Evolutionary conservation across 1,139 yeast species (phyloP).

Genomic region (Sugiyamaella sp.): DNA sequence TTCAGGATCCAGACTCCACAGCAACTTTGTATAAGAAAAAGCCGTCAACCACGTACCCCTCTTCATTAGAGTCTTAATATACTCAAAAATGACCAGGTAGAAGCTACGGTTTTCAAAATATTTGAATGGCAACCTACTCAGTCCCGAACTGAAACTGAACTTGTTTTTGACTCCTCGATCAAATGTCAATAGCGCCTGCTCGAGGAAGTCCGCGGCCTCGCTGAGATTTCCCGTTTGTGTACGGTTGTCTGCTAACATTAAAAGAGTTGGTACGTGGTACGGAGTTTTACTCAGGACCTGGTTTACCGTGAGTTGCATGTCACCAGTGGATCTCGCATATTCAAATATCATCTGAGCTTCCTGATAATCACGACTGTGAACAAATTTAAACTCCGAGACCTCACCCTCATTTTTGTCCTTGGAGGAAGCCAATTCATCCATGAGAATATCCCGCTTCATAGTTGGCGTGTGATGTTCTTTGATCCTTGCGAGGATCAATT

Average conservation of each 20-base stretch:
- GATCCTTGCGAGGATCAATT: slow-evolving; percentile 67
- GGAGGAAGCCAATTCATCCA: slow-evolving; percentile 52
- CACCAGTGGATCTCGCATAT: slow-evolving; percentile 50
- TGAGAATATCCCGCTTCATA: slow-evolving; percentile 59
- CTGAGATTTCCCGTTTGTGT: slow-evolving; percentile 71
- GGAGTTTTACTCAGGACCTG: slow-evolving; percentile 55
- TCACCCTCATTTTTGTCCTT: slow-evolving; percentile 38
- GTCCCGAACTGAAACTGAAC: slow-evolving; percentile 53
- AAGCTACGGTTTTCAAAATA: slow-evolving; percentile 75
- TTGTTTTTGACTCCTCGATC: slow-evolving; percentile 64
- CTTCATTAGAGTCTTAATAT: slow-evolving; percentile 70
- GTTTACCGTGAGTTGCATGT: slow-evolving; percentile 50
- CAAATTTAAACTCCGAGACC: slow-evolving; percentile 47
- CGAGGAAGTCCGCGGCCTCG: slow-evolving; percentile 62
- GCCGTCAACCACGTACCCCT: slow-evolving; percentile 81
- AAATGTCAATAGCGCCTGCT: slow-evolving; percentile 75
- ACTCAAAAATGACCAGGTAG: slow-evolving; percentile 71
- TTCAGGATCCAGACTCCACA: slow-evolving; percentile 69
- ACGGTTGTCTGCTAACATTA: slow-evolving; percentile 77
- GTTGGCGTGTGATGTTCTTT: slow-evolving; percentile 85
- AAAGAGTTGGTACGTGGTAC: slow-evolving; percentile 75
- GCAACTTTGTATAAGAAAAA: slow-evolving; percentile 67
- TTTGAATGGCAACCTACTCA: slow-evolving; percentile 75
- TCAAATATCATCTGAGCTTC: slow-evolving; percentile 43
- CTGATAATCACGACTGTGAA: slow-evolving; percentile 35